Conservation (phyloP, 202 grass and related monocot species). For the Hordeum pubiflorum region DNA sequence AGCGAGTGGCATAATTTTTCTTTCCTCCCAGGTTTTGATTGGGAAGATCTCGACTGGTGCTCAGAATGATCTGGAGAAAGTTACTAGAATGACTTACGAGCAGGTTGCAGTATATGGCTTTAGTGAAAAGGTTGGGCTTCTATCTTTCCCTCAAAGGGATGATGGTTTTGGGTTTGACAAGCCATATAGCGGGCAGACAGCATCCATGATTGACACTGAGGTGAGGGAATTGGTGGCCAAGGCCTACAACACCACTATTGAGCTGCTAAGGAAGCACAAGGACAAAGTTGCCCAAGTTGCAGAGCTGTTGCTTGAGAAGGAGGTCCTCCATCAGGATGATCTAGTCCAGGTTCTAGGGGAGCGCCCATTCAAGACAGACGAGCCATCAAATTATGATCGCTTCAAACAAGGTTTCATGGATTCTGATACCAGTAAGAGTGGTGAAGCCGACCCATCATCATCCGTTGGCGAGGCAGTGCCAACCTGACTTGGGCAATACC, state of each 20-base stretch:
- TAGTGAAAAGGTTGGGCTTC: conserved; percentile 87
- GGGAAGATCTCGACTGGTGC: conserved; percentile 83
- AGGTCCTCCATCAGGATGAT: conserved; percentile 86
- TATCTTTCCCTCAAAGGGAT: conserved; percentile 78
- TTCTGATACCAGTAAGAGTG: conserved; percentile 37
- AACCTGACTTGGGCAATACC: conserved; percentile 19
- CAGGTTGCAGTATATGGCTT: conserved; percentile 93
- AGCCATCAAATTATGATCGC: conserved; percentile 68
- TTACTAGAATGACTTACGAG: conserved; percentile 81
- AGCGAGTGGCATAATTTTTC: background rate
- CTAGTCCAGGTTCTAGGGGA: conserved; percentile 59
- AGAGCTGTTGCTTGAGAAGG: conserved; percentile 80
- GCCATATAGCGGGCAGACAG: conserved; percentile 61
- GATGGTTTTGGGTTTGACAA: conserved; percentile 62
- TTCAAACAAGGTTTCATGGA: conserved; percentile 79
- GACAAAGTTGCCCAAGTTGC: conserved; percentile 67
- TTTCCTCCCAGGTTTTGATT: conserved; percentile 60
- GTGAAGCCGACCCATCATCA: conserved; percentile 25
- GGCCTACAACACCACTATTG: conserved; percentile 55
- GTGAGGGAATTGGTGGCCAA: conserved; percentile 84
- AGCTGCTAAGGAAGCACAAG: conserved; percentile 66
- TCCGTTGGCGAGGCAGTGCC: conserved; percentile 36
- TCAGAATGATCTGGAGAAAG: conserved; percentile 92
- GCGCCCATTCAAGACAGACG: conserved; percentile 54
- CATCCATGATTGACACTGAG: conserved; percentile 68